A percentile compares a stretch with the other conserved stretches of the same genome.
Evolutionary conservation across 345 rosid genomes (phyloP).

Genomic region (Euphorbia pulcherrima): DNA sequence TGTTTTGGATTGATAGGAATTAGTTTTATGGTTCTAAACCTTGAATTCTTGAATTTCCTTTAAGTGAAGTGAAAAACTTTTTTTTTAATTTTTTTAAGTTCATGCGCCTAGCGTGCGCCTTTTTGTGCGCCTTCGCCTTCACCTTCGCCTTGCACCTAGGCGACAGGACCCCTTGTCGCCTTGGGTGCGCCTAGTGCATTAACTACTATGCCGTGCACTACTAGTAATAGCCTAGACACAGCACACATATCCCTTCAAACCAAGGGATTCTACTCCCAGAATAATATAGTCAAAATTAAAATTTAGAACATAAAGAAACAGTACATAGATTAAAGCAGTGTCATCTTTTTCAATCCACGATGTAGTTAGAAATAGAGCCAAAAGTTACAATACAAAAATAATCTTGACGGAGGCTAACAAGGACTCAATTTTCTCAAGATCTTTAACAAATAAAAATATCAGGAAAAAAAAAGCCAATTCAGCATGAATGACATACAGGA

Average conservation of each 20-base stretch:
- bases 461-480: conserved; percentile 9
- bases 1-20: too few species aligned
- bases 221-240: background rate
- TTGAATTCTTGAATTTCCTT: too few species aligned
- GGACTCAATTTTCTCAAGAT: conserved; percentile 1
- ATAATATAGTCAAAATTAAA: background rate
- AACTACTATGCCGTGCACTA: too few species aligned
- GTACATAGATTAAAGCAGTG: background rate
- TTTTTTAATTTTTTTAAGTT: too few species aligned
- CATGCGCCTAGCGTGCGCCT: too few species aligned
- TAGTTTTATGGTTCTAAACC: too few species aligned
- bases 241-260: background rate
- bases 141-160: too few species aligned
- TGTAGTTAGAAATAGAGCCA: background rate
- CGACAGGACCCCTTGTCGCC: too few species aligned
- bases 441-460: conserved; percentile 2
- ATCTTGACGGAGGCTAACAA: background rate
- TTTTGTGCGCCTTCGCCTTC: too few species aligned
- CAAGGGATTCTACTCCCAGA: background rate
- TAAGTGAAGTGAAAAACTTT: too few species aligned
- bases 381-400: background rate
- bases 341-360: background rate
- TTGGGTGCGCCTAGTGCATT: too few species aligned
- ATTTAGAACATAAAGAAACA: background rate
- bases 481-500: conserved; percentile 41